Percentiles rank a stretch among this genome's conserved stretches.
These are phyloP conservation scores for Penicillium simplicissimum DNA, from an alignment of 495 filamentous ascomycete species.

Conservation along the genomic window DNA sequence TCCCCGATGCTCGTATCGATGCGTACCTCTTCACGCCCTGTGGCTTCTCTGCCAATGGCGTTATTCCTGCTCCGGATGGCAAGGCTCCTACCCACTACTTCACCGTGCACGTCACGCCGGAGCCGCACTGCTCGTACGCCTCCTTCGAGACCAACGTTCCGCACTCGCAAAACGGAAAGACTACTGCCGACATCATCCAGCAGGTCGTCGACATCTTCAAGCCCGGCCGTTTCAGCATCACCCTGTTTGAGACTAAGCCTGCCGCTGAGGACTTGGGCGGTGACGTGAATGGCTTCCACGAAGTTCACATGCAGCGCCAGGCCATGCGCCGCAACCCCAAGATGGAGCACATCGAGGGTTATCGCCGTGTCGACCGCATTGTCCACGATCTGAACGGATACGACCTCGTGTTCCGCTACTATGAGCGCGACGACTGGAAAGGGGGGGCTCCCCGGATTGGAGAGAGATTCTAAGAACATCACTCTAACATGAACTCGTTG, in stretches of 20 bases:
- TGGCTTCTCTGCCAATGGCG: conserved; percentile 97
- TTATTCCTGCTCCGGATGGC: conserved; percentile 77
- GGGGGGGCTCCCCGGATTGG: conserved; percentile 76
- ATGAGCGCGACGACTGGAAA: conserved; percentile 89
- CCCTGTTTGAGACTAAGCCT: conserved; percentile 89
- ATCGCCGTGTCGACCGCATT: conserved; percentile 88
- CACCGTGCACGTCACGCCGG: conserved; percentile 97
- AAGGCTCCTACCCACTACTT: conserved; percentile 82
- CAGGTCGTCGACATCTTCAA: conserved; percentile 95
- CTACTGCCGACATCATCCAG: conserved; percentile 86
- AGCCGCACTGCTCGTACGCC: conserved; percentile 97
- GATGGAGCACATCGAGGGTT: conserved; percentile 84
- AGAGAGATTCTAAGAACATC: conserved; percentile 47
- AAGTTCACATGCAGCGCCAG: conserved; percentile 49
- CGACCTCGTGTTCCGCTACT: conserved; percentile 95
- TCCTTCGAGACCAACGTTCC: conserved; percentile 99
- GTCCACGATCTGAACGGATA: conserved; percentile 98
- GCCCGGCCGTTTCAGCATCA: conserved; percentile 94
- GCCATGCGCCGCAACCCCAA: conserved; percentile 56
- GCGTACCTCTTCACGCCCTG: conserved; percentile 97
- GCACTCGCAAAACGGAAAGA: conserved; percentile 80
- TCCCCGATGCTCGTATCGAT: conserved; percentile 92
- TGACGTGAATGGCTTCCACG: conserved; percentile 38
- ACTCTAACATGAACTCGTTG: neutral
- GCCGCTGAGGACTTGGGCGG: conserved; percentile 40